Conservation (phyloP, 352 stramenopile genomes). For the Globisporangium mamillatum region DNA sequence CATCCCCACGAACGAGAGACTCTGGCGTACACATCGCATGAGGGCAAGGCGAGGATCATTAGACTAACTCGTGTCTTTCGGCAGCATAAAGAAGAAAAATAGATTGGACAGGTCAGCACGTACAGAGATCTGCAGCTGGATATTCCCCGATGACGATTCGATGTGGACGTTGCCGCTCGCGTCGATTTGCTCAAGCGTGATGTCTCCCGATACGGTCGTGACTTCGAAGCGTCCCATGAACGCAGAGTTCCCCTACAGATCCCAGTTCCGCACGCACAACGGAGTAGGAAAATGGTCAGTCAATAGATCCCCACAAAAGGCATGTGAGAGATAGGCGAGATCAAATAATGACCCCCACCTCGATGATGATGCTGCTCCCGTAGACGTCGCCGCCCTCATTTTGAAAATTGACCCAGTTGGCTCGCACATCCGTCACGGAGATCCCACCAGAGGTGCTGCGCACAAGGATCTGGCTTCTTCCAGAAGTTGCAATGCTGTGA, state of each 20-base stretch:
- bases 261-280: background rate
- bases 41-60: background rate
- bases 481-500: conserved; percentile 38
- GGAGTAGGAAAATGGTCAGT: background rate
- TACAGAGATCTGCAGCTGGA: conserved; percentile 52
- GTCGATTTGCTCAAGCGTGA: conserved; percentile 47
- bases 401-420: conserved; percentile 60
- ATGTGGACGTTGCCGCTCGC: conserved; percentile 55
- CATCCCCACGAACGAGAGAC: conserved; percentile 52
- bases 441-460: conserved; percentile 51
- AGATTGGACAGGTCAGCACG: background rate
- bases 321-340: background rate
- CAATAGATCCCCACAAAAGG: background rate
- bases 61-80: background rate
- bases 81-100: background rate
- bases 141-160: conserved; percentile 63
- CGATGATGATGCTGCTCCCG: conserved; percentile 29
- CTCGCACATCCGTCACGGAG: conserved; percentile 32
- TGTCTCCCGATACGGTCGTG: conserved; percentile 50
- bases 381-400: conserved; percentile 46
- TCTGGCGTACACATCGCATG: conserved; percentile 16
- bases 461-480: conserved; percentile 46
- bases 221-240: conserved; percentile 73
- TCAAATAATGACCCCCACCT: conserved; percentile 22
- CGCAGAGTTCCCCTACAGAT: conserved; percentile 44